Base-by-base conservation (phyloP, 192 early-diverging fungal species). In the Entomortierella beljakovae region DNA sequence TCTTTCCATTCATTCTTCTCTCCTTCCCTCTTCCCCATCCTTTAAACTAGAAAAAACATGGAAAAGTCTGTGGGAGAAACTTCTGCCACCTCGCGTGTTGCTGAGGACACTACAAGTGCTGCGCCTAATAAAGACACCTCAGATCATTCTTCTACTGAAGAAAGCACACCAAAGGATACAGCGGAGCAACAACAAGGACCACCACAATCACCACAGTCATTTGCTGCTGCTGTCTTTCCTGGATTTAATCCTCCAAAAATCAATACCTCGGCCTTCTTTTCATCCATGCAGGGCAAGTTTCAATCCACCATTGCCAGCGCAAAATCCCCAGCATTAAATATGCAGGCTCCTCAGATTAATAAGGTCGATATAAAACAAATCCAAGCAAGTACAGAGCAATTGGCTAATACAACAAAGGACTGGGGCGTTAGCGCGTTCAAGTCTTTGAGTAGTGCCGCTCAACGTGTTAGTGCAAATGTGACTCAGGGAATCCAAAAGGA, bases 401-500 rank as follows among this genome's bases (percentile, higher is more conserved):
- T 79, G 28, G 75, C 75, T 9, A 69, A 68, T 38, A 64, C 60
- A 10, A 79, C 75, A 26, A 79, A 79, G 57, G 75, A 70, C 35
- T 79, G 75, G 75, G 75, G 75, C 2, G 42, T 79, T 26, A 70
- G 52, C 25, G 75, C 75, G 15, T 79, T 79, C 68, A 69, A 70
- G 28, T 70, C 75, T 0, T 34, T 79, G 23, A 79, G 75, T 33
- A 64, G 56, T 10, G 75, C 75, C 16, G 75, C 75, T 0, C 75
- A 79, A 34, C 57, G 61, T 22, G 75, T 79, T 20, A 61, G 75
- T 33, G 62, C 54, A 34, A 79, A 79, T 56, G 75, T 79, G 50
- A 72, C 86, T 0, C 77, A 75, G 31, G 69, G 72, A 16, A 54
- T 88, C 20, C 82, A 88, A 42, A 67, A 63, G 46, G 84, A 87